These are phyloP conservation scores for Pilaira anomala DNA, from an alignment of 192 early-diverging fungal species.

Conservation along the genomic window DNA sequence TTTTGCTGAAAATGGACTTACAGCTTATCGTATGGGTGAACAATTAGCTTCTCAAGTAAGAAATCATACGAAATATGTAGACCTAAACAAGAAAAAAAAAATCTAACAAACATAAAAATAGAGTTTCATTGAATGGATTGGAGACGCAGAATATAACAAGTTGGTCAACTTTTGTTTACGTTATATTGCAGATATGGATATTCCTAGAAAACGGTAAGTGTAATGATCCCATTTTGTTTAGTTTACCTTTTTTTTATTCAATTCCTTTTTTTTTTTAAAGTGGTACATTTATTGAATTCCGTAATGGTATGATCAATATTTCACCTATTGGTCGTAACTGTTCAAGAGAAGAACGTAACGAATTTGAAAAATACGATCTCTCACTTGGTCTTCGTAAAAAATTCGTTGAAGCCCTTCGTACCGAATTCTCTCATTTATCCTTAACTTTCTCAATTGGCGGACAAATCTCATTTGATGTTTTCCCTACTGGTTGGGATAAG, in stretches of 20 bases:
- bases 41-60: constrained; percentile 65
- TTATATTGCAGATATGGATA: constrained; percentile 92
- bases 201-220: constrained; percentile 91
- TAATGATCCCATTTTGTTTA: no score
- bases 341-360: constrained; percentile 80
- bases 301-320: constrained; percentile 98
- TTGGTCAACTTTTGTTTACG: constrained; percentile 89
- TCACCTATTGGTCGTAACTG: constrained; percentile 97
- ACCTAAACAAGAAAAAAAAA: not conserved
- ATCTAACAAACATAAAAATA: constrained; percentile 29
- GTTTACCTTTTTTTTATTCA: not conserved
- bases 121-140: constrained; percentile 90
- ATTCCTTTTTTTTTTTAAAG: constrained; percentile 36
- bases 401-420: constrained; percentile 80
- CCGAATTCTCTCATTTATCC: constrained; percentile 78
- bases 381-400: constrained; percentile 76
- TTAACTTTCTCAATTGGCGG: constrained; percentile 97
- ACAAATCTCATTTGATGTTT: constrained; percentile 99
- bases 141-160: constrained; percentile 90
- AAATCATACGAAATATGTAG: not conserved
- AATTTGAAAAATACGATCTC: constrained; percentile 91
- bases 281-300: constrained; percentile 98
- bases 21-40: constrained; percentile 79
- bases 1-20: constrained; percentile 97
- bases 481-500: constrained; percentile 99